Percentiles rank a stretch among this genome's conserved stretches.
phyloP scores from a whole-genome alignment of 371 early-diverging fungal species.

The Lichtheimia hyalospora region DNA sequence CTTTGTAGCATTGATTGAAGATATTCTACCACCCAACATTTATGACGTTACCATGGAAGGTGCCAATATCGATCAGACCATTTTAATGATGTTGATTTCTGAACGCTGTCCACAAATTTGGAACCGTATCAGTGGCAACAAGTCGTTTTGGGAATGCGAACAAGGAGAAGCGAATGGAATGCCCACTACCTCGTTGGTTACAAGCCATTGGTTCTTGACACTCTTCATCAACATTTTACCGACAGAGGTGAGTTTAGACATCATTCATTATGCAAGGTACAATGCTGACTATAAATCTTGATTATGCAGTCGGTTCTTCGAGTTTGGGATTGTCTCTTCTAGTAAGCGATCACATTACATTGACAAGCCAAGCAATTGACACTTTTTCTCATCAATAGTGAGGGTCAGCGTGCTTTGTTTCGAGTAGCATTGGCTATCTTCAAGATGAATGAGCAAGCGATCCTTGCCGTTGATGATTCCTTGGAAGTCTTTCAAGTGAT shows the following conservation, averaged over 20 bases:
- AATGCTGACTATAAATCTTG: neutral
- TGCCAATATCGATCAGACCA: constrained; percentile 78
- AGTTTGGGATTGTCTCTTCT: constrained; percentile 86
- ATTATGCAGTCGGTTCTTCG: constrained; percentile 54
- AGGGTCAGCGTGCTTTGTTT: constrained; percentile 79
- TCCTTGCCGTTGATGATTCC: constrained; percentile 63
- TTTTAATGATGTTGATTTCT: constrained; percentile 65
- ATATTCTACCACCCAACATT: constrained; percentile 72
- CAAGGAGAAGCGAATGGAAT: constrained; percentile 36
- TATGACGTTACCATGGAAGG: constrained; percentile 82
- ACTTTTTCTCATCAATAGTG: constrained; percentile 32
- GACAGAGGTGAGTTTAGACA: constrained; percentile 43
- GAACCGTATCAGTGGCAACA: constrained; percentile 47
- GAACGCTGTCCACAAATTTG: constrained; percentile 58
- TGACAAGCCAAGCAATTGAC: neutral
- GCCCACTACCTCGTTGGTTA: constrained; percentile 74
- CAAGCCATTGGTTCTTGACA: constrained; percentile 80
- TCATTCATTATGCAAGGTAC: neutral
- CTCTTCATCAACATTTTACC: constrained; percentile 77
- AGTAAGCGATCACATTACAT: constrained; percentile 34
- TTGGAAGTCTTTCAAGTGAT: constrained; percentile 70
- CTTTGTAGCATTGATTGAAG: constrained; percentile 69
- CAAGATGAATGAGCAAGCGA: constrained; percentile 68
- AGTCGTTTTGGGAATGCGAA: constrained; percentile 56
- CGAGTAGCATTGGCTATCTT: constrained; percentile 80